Conservation (phyloP, 257 asterid genomes). For the Fraxinus anomala region DNA sequence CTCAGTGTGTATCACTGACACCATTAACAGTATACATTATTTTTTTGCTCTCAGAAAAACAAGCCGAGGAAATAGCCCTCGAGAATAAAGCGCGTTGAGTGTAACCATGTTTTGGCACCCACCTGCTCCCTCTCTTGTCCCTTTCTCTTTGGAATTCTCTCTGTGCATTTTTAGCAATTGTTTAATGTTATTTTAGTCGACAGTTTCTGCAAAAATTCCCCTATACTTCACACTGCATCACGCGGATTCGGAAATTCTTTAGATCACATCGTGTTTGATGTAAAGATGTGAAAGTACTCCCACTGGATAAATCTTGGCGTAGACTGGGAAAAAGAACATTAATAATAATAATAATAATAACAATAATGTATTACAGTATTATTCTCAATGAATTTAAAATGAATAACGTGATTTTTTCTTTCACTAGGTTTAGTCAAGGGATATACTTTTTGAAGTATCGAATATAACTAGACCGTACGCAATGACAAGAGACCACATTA, state of each 20-base stretch:
- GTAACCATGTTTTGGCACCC: slow-evolving; percentile 32
- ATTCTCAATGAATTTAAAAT: too few species aligned
- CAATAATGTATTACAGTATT: too few species aligned
- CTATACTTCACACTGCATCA: slow-evolving; percentile 32
- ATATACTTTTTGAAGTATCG: too few species aligned
- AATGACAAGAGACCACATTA: too few species aligned
- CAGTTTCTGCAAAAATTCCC: slow-evolving; percentile 37
- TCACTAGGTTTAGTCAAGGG: too few species aligned
- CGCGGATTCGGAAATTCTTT: slow-evolving; percentile 36
- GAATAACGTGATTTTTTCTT: too few species aligned
- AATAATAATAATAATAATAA: too few species aligned
- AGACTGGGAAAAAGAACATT: background rate
- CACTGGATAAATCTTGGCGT: background rate
- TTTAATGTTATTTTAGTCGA: slow-evolving; percentile 16
- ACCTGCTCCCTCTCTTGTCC: slow-evolving; percentile 47
- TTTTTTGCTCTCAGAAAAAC: background rate
- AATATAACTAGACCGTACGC: too few species aligned
- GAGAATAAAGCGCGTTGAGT: too few species aligned
- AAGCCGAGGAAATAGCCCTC: background rate
- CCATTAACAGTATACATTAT: slow-evolving; percentile 3
- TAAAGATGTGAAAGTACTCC: slow-evolving; percentile 29
- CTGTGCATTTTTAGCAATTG: background rate
- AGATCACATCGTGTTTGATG: slow-evolving; percentile 32
- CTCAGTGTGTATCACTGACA: slow-evolving; percentile 9
- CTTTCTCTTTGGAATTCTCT: slow-evolving; percentile 46